These are phyloP conservation scores for Incumbomyces lentus DNA, from an alignment of 2,329 filamentous ascomycete species.

Conservation along the genomic window DNA sequence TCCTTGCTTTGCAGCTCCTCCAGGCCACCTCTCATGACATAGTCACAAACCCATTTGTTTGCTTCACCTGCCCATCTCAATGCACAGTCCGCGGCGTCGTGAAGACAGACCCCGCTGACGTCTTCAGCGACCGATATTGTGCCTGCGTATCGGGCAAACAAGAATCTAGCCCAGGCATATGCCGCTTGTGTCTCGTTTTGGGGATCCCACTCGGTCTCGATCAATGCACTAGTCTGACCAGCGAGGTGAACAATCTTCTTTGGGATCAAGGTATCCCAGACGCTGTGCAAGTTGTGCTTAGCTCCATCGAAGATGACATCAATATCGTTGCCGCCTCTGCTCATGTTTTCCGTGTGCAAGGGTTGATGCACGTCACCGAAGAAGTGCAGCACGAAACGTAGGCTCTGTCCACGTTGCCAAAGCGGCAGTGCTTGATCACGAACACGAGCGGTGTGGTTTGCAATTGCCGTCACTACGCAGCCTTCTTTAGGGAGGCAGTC, in stretches of 20 bases:
- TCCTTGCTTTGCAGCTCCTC: constrained; percentile 43
- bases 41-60: constrained; percentile 9
- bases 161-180: constrained; percentile 5
- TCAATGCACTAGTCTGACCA: not conserved
- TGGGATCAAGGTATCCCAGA: constrained; percentile 52
- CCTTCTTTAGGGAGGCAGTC: constrained; percentile 36
- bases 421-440: constrained; percentile 25
- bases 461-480: constrained; percentile 44
- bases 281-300: constrained; percentile 56
- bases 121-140: not conserved
- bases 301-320: constrained; percentile 50
- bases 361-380: constrained; percentile 68
- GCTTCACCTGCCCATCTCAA: constrained; percentile 11
- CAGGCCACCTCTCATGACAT: constrained; percentile 11
- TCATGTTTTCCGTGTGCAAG: constrained; percentile 51
- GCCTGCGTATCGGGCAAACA: not conserved
- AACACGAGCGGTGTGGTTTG: constrained; percentile 38
- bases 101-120: constrained; percentile 12
- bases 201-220: constrained; percentile 1
- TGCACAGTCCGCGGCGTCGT: constrained; percentile 8
- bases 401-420: constrained; percentile 27
- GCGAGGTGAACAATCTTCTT: constrained; percentile 22
- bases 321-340: constrained; percentile 59
- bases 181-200: constrained; percentile 10
- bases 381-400: constrained; percentile 44